These are phyloP conservation scores for Nemophila menziesii DNA, from an alignment of 257 asterid genomes.

Conservation along the genomic window DNA sequence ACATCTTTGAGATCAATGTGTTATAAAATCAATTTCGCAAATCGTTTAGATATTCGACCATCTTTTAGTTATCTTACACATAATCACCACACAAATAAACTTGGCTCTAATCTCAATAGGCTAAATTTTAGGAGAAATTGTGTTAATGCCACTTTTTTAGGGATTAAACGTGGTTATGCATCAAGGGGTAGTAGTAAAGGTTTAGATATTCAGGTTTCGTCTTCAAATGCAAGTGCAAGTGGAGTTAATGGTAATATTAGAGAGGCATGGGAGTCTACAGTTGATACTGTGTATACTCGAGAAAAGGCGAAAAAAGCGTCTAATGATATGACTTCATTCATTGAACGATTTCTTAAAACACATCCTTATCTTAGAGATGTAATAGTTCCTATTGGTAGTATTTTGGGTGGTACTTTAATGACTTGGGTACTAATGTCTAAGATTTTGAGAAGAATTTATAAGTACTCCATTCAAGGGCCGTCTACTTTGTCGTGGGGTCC, in stretches of 20 bases:
- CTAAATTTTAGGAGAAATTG: neutral
- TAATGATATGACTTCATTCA: slow-evolving; percentile 35
- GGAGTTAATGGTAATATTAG: slow-evolving; percentile 27
- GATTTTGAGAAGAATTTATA: slow-evolving; percentile 55
- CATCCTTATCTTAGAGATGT: slow-evolving; percentile 79
- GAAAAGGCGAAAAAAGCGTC: slow-evolving; percentile 55
- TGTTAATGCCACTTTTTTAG: neutral
- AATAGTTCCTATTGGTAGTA: slow-evolving; percentile 65
- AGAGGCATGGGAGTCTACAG: slow-evolving; percentile 39
- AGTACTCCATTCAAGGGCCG: slow-evolving; percentile 51
- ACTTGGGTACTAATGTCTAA: slow-evolving; percentile 80
- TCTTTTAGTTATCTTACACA: slow-evolving; percentile 1
- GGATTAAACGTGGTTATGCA: neutral
- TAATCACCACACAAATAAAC: neutral
- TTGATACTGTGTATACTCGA: slow-evolving; percentile 36
- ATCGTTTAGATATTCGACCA: slow-evolving; percentile 14
- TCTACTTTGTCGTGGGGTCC: slow-evolving; percentile 56
- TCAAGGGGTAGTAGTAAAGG: neutral
- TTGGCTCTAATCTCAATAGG: neutral
- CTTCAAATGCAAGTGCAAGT: neutral
- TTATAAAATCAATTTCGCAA: slow-evolving; percentile 8
- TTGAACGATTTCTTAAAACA: slow-evolving; percentile 52
- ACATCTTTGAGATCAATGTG: slow-evolving; percentile 11
- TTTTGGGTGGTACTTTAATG: slow-evolving; percentile 46
- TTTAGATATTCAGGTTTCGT: neutral